Conservation (phyloP, 2,329 filamentous ascomycete species). For the Neofusicoccum ribis region DNA sequence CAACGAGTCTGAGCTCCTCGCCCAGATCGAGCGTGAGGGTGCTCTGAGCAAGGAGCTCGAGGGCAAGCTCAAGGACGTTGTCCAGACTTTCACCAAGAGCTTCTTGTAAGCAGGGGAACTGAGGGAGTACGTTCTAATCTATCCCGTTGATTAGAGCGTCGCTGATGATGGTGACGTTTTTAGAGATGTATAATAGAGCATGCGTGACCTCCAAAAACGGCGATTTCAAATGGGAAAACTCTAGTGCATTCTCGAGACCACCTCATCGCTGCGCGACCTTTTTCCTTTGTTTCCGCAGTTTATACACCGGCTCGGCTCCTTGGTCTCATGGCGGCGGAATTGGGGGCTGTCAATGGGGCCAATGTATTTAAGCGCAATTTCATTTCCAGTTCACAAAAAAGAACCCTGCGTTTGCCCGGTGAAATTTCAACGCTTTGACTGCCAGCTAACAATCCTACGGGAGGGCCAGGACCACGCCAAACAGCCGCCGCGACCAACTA, state of each 20-base stretch:
- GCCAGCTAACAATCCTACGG: constrained; percentile 1
- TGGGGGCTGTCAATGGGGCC: constrained; percentile 13
- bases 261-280: constrained; percentile 19
- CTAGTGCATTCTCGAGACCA: constrained; percentile 19
- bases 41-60: constrained; percentile 93
- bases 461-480: background rate
- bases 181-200: constrained; percentile 37
- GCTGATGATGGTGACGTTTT: constrained; percentile 20
- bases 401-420: background rate
- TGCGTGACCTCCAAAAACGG: constrained; percentile 39
- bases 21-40: constrained; percentile 93
- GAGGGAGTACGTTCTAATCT: constrained; percentile 20
- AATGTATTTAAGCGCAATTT: constrained; percentile 21
- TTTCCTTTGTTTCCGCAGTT: constrained; percentile 21
- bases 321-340: constrained; percentile 15
- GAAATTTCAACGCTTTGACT: background rate
- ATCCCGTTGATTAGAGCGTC: constrained; percentile 12
- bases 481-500: constrained; percentile 5
- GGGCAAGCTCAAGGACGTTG: constrained; percentile 75
- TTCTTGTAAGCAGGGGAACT: constrained; percentile 57
- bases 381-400: constrained; percentile 13
- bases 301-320: constrained; percentile 20
- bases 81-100: constrained; percentile 86
- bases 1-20: constrained; percentile 81
- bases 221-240: constrained; percentile 32